These are phyloP conservation scores for Salix udensis DNA, from an alignment of 345 rosid species.

Conservation along the genomic window DNA sequence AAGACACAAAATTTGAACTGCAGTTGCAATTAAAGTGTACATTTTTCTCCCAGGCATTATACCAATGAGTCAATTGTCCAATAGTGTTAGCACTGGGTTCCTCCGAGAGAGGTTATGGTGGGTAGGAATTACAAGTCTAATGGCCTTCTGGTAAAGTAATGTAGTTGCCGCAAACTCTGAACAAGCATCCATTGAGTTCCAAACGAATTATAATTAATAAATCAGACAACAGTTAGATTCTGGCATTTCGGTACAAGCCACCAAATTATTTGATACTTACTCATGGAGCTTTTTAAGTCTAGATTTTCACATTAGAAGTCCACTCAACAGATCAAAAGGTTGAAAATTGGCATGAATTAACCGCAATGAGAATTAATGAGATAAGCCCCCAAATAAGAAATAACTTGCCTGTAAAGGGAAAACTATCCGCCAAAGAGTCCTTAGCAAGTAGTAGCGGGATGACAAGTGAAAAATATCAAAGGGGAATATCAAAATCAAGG, in stretches of 20 bases:
- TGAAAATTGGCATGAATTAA: slow-evolving; percentile 1
- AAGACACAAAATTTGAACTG: not conserved
- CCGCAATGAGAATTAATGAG: slow-evolving; percentile 2
- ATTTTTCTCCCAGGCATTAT: not conserved
- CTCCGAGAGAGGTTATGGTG: not conserved
- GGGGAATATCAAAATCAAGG: slow-evolving; percentile 70
- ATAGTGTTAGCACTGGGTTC: not conserved
- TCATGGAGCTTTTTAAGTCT: not conserved
- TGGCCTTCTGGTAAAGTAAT: not conserved
- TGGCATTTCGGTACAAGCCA: not conserved
- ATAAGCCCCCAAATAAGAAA: not conserved
- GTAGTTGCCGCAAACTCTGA: not conserved
- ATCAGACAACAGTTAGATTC: not conserved
- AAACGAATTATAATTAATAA: not conserved
- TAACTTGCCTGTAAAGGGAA: slow-evolving; percentile 80
- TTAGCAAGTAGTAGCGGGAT: slow-evolving; percentile 75
- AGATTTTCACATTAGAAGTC: not conserved
- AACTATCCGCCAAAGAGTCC: slow-evolving; percentile 84
- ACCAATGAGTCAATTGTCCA: not conserved
- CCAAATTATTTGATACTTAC: not conserved
- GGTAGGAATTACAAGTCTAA: not conserved
- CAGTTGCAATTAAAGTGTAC: not conserved
- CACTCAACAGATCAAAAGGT: slow-evolving; percentile 1
- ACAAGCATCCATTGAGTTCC: not conserved
- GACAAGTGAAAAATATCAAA: slow-evolving; percentile 77